Evolutionary conservation across 805 yeast species (phyloP).

Genomic region (Metschnikowia chrysomelidarum): DNA sequence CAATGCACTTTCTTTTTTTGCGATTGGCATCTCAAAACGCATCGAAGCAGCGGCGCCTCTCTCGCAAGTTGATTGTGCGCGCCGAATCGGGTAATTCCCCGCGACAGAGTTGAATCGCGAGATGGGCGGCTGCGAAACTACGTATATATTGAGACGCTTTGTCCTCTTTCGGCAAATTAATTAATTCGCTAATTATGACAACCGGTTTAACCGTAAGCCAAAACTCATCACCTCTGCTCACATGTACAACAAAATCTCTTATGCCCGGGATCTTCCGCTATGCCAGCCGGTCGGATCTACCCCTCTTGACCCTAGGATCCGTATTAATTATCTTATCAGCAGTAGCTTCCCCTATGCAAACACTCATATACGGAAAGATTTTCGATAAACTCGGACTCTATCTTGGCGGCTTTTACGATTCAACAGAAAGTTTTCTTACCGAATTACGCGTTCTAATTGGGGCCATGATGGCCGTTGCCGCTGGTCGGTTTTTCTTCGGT

Average conservation of each 20-base stretch:
- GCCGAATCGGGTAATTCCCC: constrained; percentile 14
- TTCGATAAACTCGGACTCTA: constrained; percentile 41
- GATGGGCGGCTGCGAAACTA: constrained; percentile 10
- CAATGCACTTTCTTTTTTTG: too few species aligned
- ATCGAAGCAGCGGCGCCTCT: constrained; percentile 1
- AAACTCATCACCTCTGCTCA: not conserved
- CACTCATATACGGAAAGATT: constrained; percentile 65
- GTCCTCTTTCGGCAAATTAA: constrained; percentile 5
- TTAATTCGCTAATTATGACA: constrained; percentile 2
- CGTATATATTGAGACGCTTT: constrained; percentile 7
- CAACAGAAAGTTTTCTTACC: constrained; percentile 19
- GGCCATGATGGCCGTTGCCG: constrained; percentile 33
- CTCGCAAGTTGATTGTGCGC: constrained; percentile 11
- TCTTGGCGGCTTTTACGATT: constrained; percentile 29
- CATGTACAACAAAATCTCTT: not conserved
- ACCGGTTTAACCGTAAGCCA: not conserved
- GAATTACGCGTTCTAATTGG: constrained; percentile 30
- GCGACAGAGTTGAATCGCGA: constrained; percentile 2
- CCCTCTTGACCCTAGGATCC: constrained; percentile 11
- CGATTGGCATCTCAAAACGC: not conserved
- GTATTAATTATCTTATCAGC: constrained; percentile 51
- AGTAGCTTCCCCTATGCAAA: constrained; percentile 54
- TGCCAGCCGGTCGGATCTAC: constrained; percentile 11
- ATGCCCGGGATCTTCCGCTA: constrained; percentile 14
- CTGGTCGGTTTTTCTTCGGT: constrained; percentile 28